phyloP scores from a whole-genome alignment of 2,329 filamentous ascomycete genomes.

The Colletotrichum siamense region DNA sequence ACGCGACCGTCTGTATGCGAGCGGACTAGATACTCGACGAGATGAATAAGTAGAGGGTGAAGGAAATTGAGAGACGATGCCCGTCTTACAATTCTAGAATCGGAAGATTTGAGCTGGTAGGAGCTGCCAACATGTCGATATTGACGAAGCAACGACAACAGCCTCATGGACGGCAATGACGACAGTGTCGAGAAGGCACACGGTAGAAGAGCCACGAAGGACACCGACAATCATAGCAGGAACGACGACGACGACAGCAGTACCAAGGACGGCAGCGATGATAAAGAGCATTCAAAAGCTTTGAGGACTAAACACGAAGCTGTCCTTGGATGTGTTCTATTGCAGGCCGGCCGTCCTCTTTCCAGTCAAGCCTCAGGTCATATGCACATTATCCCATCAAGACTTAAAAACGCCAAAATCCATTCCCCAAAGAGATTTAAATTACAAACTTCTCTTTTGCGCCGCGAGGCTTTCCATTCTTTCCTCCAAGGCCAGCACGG shows the following conservation, averaged over 20 bases:
- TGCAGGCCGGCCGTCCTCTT: accelerated
- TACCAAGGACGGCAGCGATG: neutral
- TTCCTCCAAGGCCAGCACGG: neutral
- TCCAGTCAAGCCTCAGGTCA: neutral
- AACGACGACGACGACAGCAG: neutral
- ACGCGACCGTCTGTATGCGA: neutral
- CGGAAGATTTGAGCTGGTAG: accelerated
- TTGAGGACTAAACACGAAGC: accelerated
- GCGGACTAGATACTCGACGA: neutral
- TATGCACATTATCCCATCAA: neutral
- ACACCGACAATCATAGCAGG: accelerated
- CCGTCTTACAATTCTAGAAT: accelerated
- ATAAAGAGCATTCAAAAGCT: neutral
- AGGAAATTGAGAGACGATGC: neutral
- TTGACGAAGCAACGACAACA: neutral
- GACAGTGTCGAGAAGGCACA: neutral
- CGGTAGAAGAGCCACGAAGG: too few species aligned
- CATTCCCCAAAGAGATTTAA: neutral
- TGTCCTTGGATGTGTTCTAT: neutral
- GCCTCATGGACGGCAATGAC: neutral
- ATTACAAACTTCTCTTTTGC: neutral
- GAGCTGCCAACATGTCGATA: accelerated
- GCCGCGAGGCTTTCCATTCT: neutral
- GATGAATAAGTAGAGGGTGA: neutral
- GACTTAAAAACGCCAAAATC: accelerated